Evolutionary conservation across 192 early-diverging fungal species (phyloP).

Genomic region (Podila clonocystis): DNA sequence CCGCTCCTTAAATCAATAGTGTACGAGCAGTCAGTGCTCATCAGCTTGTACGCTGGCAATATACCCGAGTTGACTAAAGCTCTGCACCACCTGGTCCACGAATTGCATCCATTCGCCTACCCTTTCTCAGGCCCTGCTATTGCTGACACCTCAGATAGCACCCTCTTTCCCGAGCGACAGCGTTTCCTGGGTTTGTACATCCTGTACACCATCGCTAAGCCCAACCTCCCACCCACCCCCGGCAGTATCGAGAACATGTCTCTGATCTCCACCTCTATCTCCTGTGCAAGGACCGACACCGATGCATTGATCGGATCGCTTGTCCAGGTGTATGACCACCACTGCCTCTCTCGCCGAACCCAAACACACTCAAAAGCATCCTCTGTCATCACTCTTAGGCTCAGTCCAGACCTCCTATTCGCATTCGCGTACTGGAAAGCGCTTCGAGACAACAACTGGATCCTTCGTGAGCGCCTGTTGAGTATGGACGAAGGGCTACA

Average conservation of each 20-base stretch:
- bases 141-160: neutral
- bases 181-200: slow-evolving; percentile 35
- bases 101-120: slow-evolving; percentile 24
- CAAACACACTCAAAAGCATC: neutral
- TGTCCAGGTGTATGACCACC: slow-evolving; percentile 13
- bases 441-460: slow-evolving; percentile 29
- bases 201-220: slow-evolving; percentile 19
- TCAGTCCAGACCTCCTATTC: slow-evolving; percentile 15
- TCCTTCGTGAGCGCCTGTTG: slow-evolving; percentile 28
- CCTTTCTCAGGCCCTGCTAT: neutral
- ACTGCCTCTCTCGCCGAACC: neutral
- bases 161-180: slow-evolving; percentile 17
- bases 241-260: neutral
- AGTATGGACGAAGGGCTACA: neutral
- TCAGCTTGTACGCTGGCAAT: slow-evolving; percentile 39
- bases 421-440: slow-evolving; percentile 24
- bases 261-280: neutral
- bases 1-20: slow-evolving; percentile 8
- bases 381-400: neutral
- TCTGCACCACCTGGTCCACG: slow-evolving; percentile 30
- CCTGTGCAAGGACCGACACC: slow-evolving; percentile 24
- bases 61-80: slow-evolving; percentile 49
- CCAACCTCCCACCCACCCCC: neutral
- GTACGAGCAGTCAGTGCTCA: slow-evolving; percentile 34
- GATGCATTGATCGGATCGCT: slow-evolving; percentile 20